Evolutionary conservation across 768 basidiomycete genomes (phyloP).

Genomic region (Tylopilus sp.): DNA sequence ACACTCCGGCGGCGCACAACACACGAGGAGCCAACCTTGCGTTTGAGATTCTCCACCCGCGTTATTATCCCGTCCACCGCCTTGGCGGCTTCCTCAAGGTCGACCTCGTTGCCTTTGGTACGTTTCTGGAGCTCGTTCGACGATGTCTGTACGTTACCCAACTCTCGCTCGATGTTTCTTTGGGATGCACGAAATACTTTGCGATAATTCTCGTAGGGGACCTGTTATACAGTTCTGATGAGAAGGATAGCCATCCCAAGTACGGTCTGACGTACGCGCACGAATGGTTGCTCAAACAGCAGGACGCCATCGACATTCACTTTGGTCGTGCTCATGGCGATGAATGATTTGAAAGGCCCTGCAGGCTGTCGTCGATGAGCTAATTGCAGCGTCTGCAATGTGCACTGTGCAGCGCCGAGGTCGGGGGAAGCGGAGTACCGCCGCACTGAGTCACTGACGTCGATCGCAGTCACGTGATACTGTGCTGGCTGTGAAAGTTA

Average conservation of each 20-base stretch:
- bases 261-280: constrained; percentile 45
- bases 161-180: constrained; percentile 77
- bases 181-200: constrained; percentile 84
- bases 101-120: constrained; percentile 35
- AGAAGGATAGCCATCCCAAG: neutral
- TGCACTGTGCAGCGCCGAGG: neutral
- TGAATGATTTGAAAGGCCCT: constrained; percentile 2
- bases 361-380: constrained; percentile 7
- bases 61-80: constrained; percentile 74
- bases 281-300: constrained; percentile 84
- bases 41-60: constrained; percentile 75
- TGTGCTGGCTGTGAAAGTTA: neutral
- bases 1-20: constrained; percentile 7
- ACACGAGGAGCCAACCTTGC: constrained; percentile 60
- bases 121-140: constrained; percentile 59
- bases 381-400: neutral
- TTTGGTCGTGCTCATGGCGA: constrained; percentile 40
- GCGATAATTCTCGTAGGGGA: constrained; percentile 86
- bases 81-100: constrained; percentile 52
- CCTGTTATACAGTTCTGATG: constrained; percentile 44
- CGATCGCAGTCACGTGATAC: constrained; percentile 28
- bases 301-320: constrained; percentile 70
- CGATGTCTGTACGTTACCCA: constrained; percentile 53
- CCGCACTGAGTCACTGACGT: constrained; percentile 2
- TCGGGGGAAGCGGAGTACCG: neutral